Percentiles rank a stretch among this genome's conserved stretches.
Conservation (phyloP, 306 rosid species). For the Corylus heterophylla region DNA sequence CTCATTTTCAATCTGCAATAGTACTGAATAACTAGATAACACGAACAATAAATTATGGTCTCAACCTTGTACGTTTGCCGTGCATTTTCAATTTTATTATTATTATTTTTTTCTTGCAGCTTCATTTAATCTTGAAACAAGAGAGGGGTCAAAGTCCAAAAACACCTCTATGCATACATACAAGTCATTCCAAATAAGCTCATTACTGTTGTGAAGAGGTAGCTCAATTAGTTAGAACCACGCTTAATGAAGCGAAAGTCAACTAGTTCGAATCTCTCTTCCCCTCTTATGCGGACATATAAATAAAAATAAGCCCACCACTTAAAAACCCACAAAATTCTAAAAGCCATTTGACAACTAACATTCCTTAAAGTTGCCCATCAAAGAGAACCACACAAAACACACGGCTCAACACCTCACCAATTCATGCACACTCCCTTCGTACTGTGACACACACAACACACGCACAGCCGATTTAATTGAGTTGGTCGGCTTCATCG, state of each 20-base stretch:
- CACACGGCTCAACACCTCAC: too few relatives aligned
- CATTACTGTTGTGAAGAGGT: too few relatives aligned
- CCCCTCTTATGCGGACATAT: too few relatives aligned
- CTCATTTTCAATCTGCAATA: conserved; percentile 10
- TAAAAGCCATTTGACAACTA: not conserved
- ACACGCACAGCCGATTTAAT: too few relatives aligned
- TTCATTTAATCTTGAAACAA: conserved; percentile 49
- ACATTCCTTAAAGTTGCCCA: conserved; percentile 1
- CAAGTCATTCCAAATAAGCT: conserved; percentile 20
- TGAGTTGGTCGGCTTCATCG: too few relatives aligned
- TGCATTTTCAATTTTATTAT: conserved; percentile 33
- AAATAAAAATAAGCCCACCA: not conserved
- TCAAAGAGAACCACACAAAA: too few relatives aligned
- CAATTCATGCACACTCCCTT: too few relatives aligned
- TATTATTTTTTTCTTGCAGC: too few relatives aligned
- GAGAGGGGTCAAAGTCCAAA: conserved; percentile 66
- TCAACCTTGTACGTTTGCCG: conserved; percentile 69
- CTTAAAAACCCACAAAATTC: conserved; percentile 7
- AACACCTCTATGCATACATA: conserved; percentile 58
- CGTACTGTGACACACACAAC: too few relatives aligned
- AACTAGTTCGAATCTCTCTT: too few relatives aligned
- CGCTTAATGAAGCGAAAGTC: too few relatives aligned
- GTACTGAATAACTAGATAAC: not conserved
- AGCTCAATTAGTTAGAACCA: too few relatives aligned
- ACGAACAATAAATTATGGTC: not conserved